These are phyloP conservation scores for Apiospora kogelbergensis DNA, from an alignment of 2,329 filamentous ascomycete genomes.

Conservation along the genomic window DNA sequence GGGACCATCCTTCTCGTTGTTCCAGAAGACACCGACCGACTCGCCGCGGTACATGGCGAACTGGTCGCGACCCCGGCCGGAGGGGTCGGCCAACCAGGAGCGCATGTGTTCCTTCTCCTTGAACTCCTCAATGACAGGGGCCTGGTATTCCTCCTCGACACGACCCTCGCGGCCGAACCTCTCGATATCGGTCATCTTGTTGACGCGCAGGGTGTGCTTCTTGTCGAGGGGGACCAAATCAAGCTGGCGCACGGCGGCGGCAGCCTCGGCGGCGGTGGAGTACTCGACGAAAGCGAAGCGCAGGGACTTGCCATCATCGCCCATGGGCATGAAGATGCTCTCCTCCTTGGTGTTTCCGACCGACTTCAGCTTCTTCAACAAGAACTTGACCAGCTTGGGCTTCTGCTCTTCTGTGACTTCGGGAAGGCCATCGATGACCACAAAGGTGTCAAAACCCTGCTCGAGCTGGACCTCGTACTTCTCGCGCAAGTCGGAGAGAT, in stretches of 20 bases:
- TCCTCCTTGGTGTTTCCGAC: constrained; percentile 86
- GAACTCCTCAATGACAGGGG: constrained; percentile 82
- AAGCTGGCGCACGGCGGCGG: constrained; percentile 84
- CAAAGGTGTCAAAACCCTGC: constrained; percentile 93
- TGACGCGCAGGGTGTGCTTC: constrained; percentile 91
- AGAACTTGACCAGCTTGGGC: constrained; percentile 92
- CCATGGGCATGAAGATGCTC: constrained; percentile 89
- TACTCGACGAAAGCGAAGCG: constrained; percentile 98
- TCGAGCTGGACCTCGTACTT: constrained; percentile 96
- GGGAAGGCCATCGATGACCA: constrained; percentile 93
- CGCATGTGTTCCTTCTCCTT: constrained; percentile 90
- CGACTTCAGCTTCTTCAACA: constrained; percentile 87
- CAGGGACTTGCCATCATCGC: constrained; percentile 81
- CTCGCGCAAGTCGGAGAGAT: constrained; percentile 90
- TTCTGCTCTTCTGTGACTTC: constrained; percentile 87
- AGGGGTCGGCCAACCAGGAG: constrained; percentile 85
- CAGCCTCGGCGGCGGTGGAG: constrained; percentile 83
- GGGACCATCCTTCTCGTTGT: constrained; percentile 89
- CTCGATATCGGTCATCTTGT: constrained; percentile 98
- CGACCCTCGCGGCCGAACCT: constrained; percentile 92
- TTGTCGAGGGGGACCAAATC: constrained; percentile 89
- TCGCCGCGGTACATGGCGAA: constrained; percentile 94
- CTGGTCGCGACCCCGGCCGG: constrained; percentile 83
- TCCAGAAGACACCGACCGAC: constrained; percentile 94
- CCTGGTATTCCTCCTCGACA: constrained; percentile 85